Evolutionary conservation across 768 basidiomycete species (phyloP), one percentile per base, ranked within the genome.

Genomic region (Rubroboletus pulcherrimus): DNA sequence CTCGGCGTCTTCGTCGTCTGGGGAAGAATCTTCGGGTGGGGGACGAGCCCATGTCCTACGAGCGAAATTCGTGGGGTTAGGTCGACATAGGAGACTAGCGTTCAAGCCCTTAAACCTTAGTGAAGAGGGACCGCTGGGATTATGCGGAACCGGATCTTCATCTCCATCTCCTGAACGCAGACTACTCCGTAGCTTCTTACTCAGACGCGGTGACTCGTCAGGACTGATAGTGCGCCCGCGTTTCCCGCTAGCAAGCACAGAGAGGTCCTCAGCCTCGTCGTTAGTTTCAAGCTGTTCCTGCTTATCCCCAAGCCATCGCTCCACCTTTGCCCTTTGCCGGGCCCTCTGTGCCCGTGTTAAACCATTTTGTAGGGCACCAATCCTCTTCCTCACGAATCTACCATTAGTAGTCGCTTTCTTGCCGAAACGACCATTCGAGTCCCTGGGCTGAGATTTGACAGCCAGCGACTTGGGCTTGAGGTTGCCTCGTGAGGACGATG

Each of bases 371-470:
- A 63, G 45, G 57, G 38, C 45, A 34, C 58, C 38, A 50, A 68
- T 53, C 49, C 71, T 66, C 65, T 69, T 77, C 62, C 77, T 74
- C 56, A 73, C 64, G 53, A 71, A 75, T 63, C 69, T 74, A 48
- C 78, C 78, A 46, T 79, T 75, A 12, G 77, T 79, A 17, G 71
- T 73, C 35, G 72, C 75, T 66, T 87, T 86, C 73, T 80, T 84
- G 35, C 84, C 85, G 59, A 89, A 88, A 17, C 85, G 77, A 41
- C 86, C 86, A 58, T 87, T 86, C 17, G 70, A 71, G 50, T 82
- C 80, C 54, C 86, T 77, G 2, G 86, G 86, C 62, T 88, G 86
- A 11, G 71, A 67, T 40, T 79, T 74, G 34, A 76, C 70, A 7
- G 77, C 76, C 15, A 78, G 68, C 4, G 77, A 76, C 62, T 78